These are phyloP conservation scores for Tetrahymena elliotti DNA, from an alignment of 73 alveolate species.

Conservation along the genomic window DNA sequence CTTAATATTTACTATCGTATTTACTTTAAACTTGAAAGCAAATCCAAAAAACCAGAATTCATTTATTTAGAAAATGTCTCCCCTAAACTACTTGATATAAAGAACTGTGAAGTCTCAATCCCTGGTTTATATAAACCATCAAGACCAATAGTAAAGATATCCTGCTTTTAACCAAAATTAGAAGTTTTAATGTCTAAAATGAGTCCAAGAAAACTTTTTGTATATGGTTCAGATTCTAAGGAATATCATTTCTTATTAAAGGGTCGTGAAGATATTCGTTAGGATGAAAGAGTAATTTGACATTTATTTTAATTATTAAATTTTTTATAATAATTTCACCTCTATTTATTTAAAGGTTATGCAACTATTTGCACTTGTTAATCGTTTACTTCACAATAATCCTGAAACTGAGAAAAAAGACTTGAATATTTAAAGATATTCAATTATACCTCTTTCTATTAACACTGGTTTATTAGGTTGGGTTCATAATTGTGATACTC, in stretches of 20 bases:
- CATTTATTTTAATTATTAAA: not conserved
- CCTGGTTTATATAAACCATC: constrained; percentile 86
- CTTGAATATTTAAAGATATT: constrained; percentile 81
- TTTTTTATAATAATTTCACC: not conserved
- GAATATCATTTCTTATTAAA: constrained; percentile 87
- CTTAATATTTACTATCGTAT: constrained; percentile 80
- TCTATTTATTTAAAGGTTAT: not conserved
- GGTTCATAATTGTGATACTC: constrained; percentile 97
- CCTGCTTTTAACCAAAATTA: constrained; percentile 68
- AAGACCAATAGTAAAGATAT: constrained; percentile 60
- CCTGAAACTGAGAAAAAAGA: constrained; percentile 84
- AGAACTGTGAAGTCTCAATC: constrained; percentile 66
- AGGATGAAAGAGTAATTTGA: constrained; percentile 97
- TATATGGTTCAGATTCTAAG: constrained; percentile 92
- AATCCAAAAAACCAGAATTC: constrained; percentile 60
- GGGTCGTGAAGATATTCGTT: constrained; percentile 96
- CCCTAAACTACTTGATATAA: constrained; percentile 59
- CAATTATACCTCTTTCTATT: constrained; percentile 94
- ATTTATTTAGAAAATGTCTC: constrained; percentile 55
- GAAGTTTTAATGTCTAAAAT: constrained; percentile 83
- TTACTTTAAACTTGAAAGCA: constrained; percentile 58
- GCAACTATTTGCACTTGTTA: constrained; percentile 88
- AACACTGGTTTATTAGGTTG: constrained; percentile 97
- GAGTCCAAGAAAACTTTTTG: constrained; percentile 87
- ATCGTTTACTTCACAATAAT: constrained; percentile 85